Conservation (phyloP, 352 stramenopile genomes). For the Thraustochytrium striatum region DNA sequence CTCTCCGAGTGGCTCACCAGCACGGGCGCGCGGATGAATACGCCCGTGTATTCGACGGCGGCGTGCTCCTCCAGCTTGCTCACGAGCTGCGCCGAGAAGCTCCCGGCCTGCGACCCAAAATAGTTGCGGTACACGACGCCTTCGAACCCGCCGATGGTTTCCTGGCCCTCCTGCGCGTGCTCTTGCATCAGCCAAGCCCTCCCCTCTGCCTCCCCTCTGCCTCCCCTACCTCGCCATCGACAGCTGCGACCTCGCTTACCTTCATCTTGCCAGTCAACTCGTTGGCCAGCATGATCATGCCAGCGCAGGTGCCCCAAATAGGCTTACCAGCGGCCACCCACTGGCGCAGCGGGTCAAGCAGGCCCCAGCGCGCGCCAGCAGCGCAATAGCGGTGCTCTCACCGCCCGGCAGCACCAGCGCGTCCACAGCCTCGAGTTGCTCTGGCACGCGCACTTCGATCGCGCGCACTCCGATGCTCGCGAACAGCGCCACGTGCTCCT, state of each 20-base stretch:
- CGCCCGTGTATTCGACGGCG: constrained; percentile 73
- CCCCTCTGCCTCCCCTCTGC: too few species aligned
- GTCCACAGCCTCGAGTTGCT: constrained; percentile 73
- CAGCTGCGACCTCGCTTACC: constrained; percentile 58
- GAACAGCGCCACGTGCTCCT: constrained; percentile 81
- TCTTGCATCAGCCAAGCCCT: too few species aligned
- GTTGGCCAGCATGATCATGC: constrained; percentile 93
- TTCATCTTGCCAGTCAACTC: constrained; percentile 66
- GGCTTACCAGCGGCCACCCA: constrained; percentile 72
- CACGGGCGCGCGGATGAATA: constrained; percentile 93
- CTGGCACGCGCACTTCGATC: constrained; percentile 70
- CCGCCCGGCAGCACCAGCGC: constrained; percentile 88
- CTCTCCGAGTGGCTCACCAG: constrained; percentile 81
- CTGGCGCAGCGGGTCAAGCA: constrained; percentile 68
- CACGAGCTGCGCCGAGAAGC: constrained; percentile 65
- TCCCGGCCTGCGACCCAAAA: constrained; percentile 86
- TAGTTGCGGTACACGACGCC: constrained; percentile 93
- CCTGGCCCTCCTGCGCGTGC: constrained; percentile 71
- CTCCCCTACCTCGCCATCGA: too few species aligned
- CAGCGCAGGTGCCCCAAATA: constrained; percentile 92
- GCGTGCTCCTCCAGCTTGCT: constrained; percentile 62
- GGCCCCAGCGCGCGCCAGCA: constrained; percentile 65
- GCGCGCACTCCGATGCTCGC: constrained; percentile 55
- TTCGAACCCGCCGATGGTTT: constrained; percentile 87
- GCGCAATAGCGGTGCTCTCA: constrained; percentile 91